A percentile compares a stretch with the other conserved stretches of the same genome.
Evolutionary conservation across 164 flowering plant species (phyloP).

Genomic region (Aristolochia fimbriata): DNA sequence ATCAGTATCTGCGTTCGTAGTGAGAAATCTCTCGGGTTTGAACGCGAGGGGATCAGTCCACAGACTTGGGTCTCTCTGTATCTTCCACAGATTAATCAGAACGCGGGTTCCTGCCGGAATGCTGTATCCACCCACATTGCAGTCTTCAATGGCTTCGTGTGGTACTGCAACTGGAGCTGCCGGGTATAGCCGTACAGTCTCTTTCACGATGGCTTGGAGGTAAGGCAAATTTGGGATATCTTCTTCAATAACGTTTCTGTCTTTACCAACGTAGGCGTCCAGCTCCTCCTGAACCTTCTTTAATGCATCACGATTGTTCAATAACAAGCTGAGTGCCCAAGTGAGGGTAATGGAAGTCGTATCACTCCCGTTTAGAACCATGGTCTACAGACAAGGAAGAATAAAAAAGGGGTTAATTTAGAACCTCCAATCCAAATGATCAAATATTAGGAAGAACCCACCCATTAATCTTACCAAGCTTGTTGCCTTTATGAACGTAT

Average conservation of each 20-base stretch:
- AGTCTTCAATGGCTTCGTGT: slow-evolving; percentile 13
- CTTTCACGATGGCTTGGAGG: too few species aligned
- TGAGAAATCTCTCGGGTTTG: slow-evolving; percentile 26
- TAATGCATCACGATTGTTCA: too few species aligned
- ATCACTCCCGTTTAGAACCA: background rate
- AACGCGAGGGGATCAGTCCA: slow-evolving; percentile 25
- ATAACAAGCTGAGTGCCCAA: too few species aligned
- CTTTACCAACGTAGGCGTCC: too few species aligned
- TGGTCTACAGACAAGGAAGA: background rate
- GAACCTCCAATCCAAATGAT: too few species aligned
- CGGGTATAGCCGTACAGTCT: slow-evolving; percentile 5
- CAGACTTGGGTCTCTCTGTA: slow-evolving; percentile 25
- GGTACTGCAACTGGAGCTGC: slow-evolving; percentile 4
- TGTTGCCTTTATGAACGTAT: slow-evolving; percentile 2
- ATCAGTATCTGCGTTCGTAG: too few species aligned
- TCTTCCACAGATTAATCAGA: slow-evolving; percentile 25
- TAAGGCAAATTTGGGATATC: too few species aligned
- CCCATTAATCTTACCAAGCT: too few species aligned
- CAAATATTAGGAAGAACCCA: too few species aligned
- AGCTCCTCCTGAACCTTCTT: too few species aligned
- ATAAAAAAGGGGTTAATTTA: too few species aligned
- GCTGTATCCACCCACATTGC: slow-evolving; percentile 18
- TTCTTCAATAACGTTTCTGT: too few species aligned
- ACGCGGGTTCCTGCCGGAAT: slow-evolving; percentile 19
- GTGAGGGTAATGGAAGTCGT: background rate